These are phyloP conservation scores for Leccinum uliginosum DNA, from an alignment of 768 basidiomycete genomes.

Conservation along the genomic window DNA sequence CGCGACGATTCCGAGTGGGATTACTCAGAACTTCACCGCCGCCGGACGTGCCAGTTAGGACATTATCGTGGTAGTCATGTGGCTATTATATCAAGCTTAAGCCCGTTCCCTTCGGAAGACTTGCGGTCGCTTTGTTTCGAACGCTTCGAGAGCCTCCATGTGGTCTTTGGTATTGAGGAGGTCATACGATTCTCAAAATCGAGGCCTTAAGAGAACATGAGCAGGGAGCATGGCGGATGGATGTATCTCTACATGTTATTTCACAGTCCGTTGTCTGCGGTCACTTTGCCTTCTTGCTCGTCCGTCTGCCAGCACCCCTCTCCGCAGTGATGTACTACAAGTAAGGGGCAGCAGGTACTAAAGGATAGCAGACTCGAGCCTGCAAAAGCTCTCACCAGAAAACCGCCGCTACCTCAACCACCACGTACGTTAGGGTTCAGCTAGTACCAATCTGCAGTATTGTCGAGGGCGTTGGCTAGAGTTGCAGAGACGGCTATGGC, in stretches of 20 bases:
- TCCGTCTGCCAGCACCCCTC: no score
- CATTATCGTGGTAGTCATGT: neutral
- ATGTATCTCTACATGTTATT: neutral
- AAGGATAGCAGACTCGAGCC: no score
- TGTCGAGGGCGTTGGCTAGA: no score
- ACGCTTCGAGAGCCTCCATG: constrained; percentile 78
- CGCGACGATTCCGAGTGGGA: constrained; percentile 55
- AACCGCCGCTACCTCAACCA: no score
- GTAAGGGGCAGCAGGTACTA: no score
- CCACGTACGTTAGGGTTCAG: no score
- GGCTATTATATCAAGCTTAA: neutral
- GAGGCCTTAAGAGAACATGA: constrained; percentile 50
- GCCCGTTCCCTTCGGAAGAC: constrained; percentile 73
- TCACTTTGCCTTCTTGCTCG: no score
- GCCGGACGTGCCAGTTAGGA: constrained; percentile 40
- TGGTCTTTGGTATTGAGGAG: constrained; percentile 71
- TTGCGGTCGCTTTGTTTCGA: constrained; percentile 77
- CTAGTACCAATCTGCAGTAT: no score
- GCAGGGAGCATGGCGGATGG: neutral
- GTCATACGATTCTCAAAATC: constrained; percentile 91
- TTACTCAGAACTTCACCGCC: constrained; percentile 52
- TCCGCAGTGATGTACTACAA: no score
- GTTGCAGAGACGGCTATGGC: no score
- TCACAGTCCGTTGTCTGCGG: no score
- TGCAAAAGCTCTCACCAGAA: no score